Evolutionary conservation across 768 basidiomycete species (phyloP), one percentile per base, ranked within the genome.

Genomic region (Goffeauzyma gilvescens): DNA sequence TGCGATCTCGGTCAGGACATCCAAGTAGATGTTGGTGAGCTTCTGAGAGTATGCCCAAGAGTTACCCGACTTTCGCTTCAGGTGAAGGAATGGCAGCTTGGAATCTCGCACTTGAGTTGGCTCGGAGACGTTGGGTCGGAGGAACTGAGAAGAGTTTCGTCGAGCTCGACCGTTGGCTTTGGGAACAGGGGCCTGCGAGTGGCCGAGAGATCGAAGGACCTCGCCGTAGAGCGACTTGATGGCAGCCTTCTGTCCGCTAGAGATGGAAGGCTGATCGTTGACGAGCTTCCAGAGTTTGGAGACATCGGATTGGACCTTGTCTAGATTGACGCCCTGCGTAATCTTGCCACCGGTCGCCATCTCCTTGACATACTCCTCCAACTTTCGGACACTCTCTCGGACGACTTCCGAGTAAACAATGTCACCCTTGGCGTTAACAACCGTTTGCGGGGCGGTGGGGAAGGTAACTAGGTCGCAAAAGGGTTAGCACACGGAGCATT

Each of bases 11-110:
- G 89, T 84, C 25, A 98, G 71, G 53, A 98, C 80, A 57, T 98
- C 93, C 50, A 98, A 75, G 65, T 98, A 95, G 44, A 65, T 63
- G 43, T 59, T 65, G 8, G 90, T 96, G 41, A 98, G 70, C 66
- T 96, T 96, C 67, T 81, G 85, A 56, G 83, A 87, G 68, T 96
- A 98, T 59, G 90, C 85, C 87, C 90, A 96, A 55, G 72, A 79
- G 14, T 74, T 74, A 27, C 90, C 93, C 24, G 90, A 83, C 68
- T 87, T 93, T 63, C 93, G 78, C 71, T 96, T 96, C 50, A 98
- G 69, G 62, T 96, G 89, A 14, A 98, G 75, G 26, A 96, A 75
- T 15, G 93, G 93, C 20, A 93, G 71, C 54, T 89, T 89, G 64
- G 93, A 84, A 12, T 81, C 75, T 22, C 85, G 73, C 33, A 90